phyloP scores from a whole-genome alignment of 2,329 filamentous ascomycete genomes.

The Alternaria atra region DNA sequence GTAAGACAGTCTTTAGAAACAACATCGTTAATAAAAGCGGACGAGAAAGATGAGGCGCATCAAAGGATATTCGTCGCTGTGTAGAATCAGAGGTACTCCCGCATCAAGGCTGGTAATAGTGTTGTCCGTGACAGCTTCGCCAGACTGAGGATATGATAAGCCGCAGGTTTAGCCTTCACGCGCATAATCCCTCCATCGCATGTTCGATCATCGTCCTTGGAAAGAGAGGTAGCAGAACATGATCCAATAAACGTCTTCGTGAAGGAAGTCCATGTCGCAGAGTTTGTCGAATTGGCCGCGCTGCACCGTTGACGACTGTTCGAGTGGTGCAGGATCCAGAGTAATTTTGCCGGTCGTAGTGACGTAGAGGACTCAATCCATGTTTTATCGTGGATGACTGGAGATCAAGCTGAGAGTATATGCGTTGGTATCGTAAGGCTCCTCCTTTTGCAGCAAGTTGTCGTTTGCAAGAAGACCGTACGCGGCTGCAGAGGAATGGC shows the following conservation, averaged over 20 bases:
- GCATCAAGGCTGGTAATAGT: background rate
- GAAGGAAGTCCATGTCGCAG: background rate
- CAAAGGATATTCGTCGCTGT: slow-evolving; percentile 6
- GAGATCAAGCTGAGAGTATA: background rate
- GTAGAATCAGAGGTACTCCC: background rate
- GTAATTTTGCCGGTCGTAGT: background rate
- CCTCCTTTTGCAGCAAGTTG: slow-evolving; percentile 4
- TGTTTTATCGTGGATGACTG: slow-evolving; percentile 1
- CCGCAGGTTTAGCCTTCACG: background rate
- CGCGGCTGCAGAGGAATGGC: slow-evolving; percentile 20
- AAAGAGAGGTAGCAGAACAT: background rate
- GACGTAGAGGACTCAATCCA: background rate
- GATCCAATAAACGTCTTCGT: background rate
- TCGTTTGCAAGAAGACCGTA: slow-evolving; percentile 16
- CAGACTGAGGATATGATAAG: background rate
- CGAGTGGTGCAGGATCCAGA: background rate
- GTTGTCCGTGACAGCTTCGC: background rate
- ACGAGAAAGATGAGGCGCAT: slow-evolving; percentile 19
- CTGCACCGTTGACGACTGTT: background rate
- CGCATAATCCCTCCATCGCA: background rate
- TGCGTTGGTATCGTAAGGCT: background rate
- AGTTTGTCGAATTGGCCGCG: background rate
- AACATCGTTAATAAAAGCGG: background rate
- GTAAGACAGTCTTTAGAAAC: slow-evolving; percentile 9
- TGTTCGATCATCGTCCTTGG: background rate